Base-by-base conservation (phyloP, 768 basidiomycete species). In the Kwoniella sp. region DNA sequence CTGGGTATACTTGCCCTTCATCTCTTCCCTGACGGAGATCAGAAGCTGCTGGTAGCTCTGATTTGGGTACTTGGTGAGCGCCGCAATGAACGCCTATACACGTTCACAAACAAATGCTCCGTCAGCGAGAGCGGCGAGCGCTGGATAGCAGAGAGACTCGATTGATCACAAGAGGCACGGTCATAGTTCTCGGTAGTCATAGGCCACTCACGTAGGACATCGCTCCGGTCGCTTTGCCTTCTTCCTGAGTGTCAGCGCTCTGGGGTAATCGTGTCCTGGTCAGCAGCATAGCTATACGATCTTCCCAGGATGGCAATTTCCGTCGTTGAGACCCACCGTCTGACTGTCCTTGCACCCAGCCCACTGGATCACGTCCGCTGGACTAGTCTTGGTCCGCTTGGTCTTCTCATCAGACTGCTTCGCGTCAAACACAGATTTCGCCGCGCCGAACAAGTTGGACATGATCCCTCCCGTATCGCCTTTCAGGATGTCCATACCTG, bases 361-460 rank as follows among this genome's bases (percentile, higher is more conserved):
- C 77, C 77, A 83, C 38, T 74, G 72, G 54, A 83, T 81, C 12
- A 89, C 91, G 79, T 98, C 94, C 20, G 93, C 93, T 11, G 87
- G 84, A 70, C 90, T 89, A 2, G 90, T 87, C 79, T 86, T 88
- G 1, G 88, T 73, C 55, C 65, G 47, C 67, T 82, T 87, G 0
- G 88, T 78, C 63, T 84, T 82, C 61, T 87, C 82, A 4, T 86
- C 85, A 0, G 90, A 89, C 31, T 69, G 62, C 58, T 83, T 83
- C 31, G 79, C 83, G 15, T 89, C 90, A 9, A 88, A 87, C 15
- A 90, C 90, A 1, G 85, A 85, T 76, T 90, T 91, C 58, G 92
- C 80, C 26, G 95, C 75, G 2, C 88, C 87, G 69, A 88, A 85
- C 13, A 89, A 83, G 28, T 55, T 69, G 23, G 51, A 50, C 66